A percentile compares a stretch with the other conserved stretches of the same genome.
phyloP scores from a whole-genome alignment of 352 stramenopile genomes.

The Pythium monospermum region DNA sequence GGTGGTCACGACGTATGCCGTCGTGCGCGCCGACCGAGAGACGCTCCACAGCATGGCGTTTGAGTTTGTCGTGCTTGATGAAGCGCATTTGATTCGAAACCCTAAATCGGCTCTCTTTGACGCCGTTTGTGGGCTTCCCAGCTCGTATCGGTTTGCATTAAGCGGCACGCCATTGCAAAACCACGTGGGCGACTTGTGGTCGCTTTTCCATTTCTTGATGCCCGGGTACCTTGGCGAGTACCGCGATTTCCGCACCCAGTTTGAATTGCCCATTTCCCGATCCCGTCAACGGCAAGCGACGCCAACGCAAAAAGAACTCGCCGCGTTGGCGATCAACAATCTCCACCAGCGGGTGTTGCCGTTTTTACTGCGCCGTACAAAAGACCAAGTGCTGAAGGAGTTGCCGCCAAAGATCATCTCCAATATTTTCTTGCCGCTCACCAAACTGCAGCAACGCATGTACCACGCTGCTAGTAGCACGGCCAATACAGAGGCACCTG shows the following conservation, averaged over 20 bases:
- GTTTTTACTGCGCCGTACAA: constrained; percentile 97
- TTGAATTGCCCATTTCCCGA: constrained; percentile 57
- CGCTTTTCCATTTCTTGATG: constrained; percentile 97
- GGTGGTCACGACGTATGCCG: constrained; percentile 81
- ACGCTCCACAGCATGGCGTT: constrained; percentile 26
- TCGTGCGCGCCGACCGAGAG: constrained; percentile 83
- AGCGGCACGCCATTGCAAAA: constrained; percentile 98
- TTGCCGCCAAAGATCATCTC: constrained; percentile 97
- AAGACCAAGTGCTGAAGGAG: constrained; percentile 93
- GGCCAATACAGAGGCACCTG: neutral
- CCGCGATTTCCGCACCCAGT: constrained; percentile 46
- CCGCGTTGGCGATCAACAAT: constrained; percentile 85
- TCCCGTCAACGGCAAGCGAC: constrained; percentile 58
- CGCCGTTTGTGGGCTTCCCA: constrained; percentile 71
- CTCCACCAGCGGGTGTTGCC: constrained; percentile 95
- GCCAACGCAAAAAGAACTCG: constrained; percentile 66
- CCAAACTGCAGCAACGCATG: constrained; percentile 78
- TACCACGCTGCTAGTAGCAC: constrained; percentile 47
- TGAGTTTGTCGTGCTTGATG: constrained; percentile 92
- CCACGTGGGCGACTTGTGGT: constrained; percentile 95
- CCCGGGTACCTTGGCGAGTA: constrained; percentile 95
- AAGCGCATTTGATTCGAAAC: constrained; percentile 97
- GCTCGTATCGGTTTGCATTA: constrained; percentile 90
- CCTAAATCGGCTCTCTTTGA: constrained; percentile 86
- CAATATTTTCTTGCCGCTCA: constrained; percentile 88